A percentile compares a stretch with the other conserved stretches of the same genome.
Evolutionary conservation across 1,139 yeast genomes (phyloP).

Genomic region (Blastobotrys raffinosifermentans): DNA sequence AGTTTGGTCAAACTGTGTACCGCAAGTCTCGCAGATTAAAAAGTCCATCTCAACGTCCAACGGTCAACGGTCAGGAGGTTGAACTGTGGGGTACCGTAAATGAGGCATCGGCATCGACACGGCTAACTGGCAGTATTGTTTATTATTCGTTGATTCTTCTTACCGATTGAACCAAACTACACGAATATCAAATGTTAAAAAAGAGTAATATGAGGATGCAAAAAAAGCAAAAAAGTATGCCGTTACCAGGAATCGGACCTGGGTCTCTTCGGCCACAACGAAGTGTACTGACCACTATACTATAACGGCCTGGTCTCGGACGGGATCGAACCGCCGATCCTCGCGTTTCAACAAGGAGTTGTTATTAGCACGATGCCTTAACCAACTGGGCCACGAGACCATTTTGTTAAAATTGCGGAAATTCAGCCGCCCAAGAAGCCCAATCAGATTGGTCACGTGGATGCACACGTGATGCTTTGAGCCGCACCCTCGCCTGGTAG

Average conservation of each 20-base stretch:
- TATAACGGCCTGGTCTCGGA: conserved; percentile 22
- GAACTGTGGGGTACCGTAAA: too few species aligned
- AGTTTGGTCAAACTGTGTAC: conserved; percentile 9
- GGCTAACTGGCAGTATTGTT: too few species aligned
- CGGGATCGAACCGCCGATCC: conserved; percentile 6
- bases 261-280: conserved; percentile 40
- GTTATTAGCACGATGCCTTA: conserved; percentile 4
- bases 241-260: conserved; percentile 36
- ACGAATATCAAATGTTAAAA: background rate
- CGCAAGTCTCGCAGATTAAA: conserved; percentile 14
- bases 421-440: too few species aligned
- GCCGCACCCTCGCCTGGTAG: too few species aligned
- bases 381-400: conserved; percentile 4
- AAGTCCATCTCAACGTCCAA: conserved; percentile 3
- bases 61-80: too few species aligned
- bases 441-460: too few species aligned
- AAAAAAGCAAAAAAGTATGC: conserved; percentile 19
- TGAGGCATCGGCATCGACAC: too few species aligned
- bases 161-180: background rate
- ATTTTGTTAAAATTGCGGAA: too few species aligned
- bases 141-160: too few species aligned
- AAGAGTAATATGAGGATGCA: background rate
- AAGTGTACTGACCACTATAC: conserved; percentile 33
- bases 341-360: conserved; percentile 3
- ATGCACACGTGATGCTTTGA: too few species aligned